Conservation (phyloP, 495 filamentous ascomycete genomes). For the Entonaema liquescens region DNA sequence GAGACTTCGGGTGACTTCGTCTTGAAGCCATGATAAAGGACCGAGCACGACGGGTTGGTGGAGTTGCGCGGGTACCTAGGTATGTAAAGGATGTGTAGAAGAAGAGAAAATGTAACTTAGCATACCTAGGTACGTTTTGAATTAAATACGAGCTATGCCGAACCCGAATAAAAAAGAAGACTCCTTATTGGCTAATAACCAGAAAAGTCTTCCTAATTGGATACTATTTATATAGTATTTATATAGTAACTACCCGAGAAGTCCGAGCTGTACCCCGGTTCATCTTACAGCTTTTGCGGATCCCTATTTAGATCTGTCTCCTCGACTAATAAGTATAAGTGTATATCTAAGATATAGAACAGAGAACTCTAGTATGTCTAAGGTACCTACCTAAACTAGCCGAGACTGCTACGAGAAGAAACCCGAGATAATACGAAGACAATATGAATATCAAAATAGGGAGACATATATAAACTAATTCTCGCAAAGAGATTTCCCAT, state of each 20-base stretch:
- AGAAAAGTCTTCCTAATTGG: background rate
- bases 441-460: background rate
- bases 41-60: background rate
- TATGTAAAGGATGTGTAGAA: background rate
- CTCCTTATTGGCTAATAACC: background rate
- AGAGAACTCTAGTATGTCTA: background rate
- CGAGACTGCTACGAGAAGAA: background rate
- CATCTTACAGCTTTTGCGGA: background rate
- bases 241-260: background rate
- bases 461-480: background rate
- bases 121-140: background rate
- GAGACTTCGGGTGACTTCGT: background rate
- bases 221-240: background rate
- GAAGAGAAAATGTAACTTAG: background rate
- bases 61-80: background rate
- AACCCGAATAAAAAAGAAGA: background rate
- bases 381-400: background rate
- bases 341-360: background rate
- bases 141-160: background rate
- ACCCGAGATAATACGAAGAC: background rate
- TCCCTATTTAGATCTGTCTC: background rate
- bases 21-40: background rate
- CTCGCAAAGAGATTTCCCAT: background rate
- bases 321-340: background rate
- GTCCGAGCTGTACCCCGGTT: background rate